A percentile compares a stretch with the other conserved stretches of the same genome.
phyloP scores from a whole-genome alignment of 108 stramenopile species.

The Conticribra weissflogii region DNA sequence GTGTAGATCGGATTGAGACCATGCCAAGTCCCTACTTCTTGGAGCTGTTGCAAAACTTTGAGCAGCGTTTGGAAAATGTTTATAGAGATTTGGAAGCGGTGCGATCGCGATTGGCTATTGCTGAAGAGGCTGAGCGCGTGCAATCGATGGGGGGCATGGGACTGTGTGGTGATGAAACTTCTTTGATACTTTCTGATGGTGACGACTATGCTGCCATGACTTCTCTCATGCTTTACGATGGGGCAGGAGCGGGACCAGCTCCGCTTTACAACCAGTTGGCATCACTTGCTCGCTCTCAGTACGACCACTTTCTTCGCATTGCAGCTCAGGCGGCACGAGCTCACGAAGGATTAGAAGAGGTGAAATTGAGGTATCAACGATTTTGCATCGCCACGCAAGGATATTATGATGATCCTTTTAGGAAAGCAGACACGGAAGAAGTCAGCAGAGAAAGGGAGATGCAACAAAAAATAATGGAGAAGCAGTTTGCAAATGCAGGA shows the following conservation, averaged over 20 bases:
- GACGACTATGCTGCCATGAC: slow-evolving; percentile 22
- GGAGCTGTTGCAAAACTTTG: slow-evolving; percentile 63
- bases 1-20: slow-evolving; percentile 72
- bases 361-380: slow-evolving; percentile 52
- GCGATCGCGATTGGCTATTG: slow-evolving; percentile 21
- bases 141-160: slow-evolving; percentile 20
- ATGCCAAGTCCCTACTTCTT: slow-evolving; percentile 84
- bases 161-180: slow-evolving; percentile 10
- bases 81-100: slow-evolving; percentile 28
- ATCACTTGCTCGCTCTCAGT: slow-evolving; percentile 50
- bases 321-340: slow-evolving; percentile 50
- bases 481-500: slow-evolving; percentile 47
- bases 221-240: slow-evolving; percentile 29
- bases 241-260: slow-evolving; percentile 13
- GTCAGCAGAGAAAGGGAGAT: slow-evolving; percentile 52
- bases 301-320: slow-evolving; percentile 57
- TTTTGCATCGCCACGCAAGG: slow-evolving; percentile 42
- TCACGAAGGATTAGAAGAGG: slow-evolving; percentile 58
- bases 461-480: slow-evolving; percentile 56
- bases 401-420: slow-evolving; percentile 65
- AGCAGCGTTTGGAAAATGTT: slow-evolving; percentile 50
- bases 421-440: slow-evolving; percentile 60
- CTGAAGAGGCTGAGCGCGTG: slow-evolving; percentile 33
- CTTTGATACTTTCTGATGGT: slow-evolving; percentile 25
- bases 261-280: slow-evolving; percentile 38